Percentiles rank a stretch among this genome's conserved stretches.
Evolutionary conservation across 75 land plant genomes (phyloP).

Genomic region (Sequoiadendron giganteum): DNA sequence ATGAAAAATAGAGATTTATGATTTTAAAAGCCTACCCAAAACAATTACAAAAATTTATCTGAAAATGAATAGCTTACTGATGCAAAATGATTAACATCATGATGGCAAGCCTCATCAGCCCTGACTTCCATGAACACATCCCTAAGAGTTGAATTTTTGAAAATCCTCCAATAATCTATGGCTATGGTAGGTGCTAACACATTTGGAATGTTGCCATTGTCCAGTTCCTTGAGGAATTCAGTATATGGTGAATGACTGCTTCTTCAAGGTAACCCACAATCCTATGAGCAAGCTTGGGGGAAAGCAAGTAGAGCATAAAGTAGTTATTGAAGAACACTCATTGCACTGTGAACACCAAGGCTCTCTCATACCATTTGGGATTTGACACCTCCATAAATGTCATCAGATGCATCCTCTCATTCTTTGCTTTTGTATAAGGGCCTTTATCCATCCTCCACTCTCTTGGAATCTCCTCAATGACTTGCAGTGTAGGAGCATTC

Average conservation of each 20-base stretch:
- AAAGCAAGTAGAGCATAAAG: constrained; percentile 27
- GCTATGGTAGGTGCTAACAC: constrained; percentile 45
- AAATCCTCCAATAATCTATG: constrained; percentile 51
- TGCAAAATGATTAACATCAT: constrained; percentile 55
- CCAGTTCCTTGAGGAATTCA: constrained; percentile 8
- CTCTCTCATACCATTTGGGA: too few species aligned
- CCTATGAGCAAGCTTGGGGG: too few species aligned
- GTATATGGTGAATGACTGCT: too few species aligned
- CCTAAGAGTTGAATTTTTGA: neutral
- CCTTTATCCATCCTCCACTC: too few species aligned
- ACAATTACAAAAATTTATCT: neutral
- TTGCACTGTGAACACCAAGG: constrained; percentile 24
- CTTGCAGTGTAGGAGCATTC: too few species aligned
- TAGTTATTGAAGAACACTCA: constrained; percentile 51
- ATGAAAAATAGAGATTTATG: neutral
- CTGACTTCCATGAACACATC: constrained; percentile 43
- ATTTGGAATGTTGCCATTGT: constrained; percentile 37
- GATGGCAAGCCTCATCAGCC: constrained; percentile 60
- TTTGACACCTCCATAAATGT: too few species aligned
- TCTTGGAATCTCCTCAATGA: too few species aligned
- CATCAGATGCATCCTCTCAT: too few species aligned
- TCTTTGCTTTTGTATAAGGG: too few species aligned
- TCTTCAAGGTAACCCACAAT: too few species aligned
- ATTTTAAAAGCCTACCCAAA: neutral
- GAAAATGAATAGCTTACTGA: constrained; percentile 21